phyloP scores from a whole-genome alignment of 306 rosid genomes.

The Cicer pinnatifidum region DNA sequence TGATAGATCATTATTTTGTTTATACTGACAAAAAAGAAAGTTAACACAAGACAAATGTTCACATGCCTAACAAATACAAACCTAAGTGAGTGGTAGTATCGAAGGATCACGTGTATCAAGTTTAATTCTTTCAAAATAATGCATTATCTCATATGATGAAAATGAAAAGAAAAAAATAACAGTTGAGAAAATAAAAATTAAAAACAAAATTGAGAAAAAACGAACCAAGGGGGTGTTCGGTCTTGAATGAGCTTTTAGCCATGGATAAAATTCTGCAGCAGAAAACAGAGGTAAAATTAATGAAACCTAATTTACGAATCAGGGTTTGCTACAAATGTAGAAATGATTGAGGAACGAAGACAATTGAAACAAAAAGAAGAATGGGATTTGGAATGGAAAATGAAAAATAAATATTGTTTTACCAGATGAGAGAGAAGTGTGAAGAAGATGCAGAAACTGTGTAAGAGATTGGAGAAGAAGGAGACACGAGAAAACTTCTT shows the following conservation, averaged over 20 bases:
- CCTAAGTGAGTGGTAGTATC: neutral
- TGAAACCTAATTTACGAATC: constrained; percentile 16
- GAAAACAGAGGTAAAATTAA: neutral
- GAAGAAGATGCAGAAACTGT: neutral
- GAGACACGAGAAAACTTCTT: neutral
- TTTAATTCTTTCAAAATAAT: neutral
- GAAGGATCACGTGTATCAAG: neutral
- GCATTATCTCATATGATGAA: neutral
- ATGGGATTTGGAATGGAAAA: neutral
- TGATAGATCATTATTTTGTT: constrained; percentile 37
- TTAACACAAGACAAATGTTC: neutral
- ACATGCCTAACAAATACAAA: neutral
- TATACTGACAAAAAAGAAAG: neutral
- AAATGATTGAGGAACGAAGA: neutral
- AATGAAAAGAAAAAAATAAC: neutral
- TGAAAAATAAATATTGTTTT: neutral
- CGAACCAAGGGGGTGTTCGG: constrained; percentile 58
- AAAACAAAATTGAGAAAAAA: neutral
- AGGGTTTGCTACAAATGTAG: constrained; percentile 40
- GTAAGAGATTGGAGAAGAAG: constrained; percentile 6
- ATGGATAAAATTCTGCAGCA: constrained; percentile 47
- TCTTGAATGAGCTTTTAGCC: constrained; percentile 59
- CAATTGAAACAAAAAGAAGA: neutral
- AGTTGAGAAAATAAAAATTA: no score
- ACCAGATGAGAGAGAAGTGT: constrained; percentile 25